Evolutionary conservation across 495 filamentous ascomycete genomes (phyloP).

Genomic region (Trichoderma reesei): DNA sequence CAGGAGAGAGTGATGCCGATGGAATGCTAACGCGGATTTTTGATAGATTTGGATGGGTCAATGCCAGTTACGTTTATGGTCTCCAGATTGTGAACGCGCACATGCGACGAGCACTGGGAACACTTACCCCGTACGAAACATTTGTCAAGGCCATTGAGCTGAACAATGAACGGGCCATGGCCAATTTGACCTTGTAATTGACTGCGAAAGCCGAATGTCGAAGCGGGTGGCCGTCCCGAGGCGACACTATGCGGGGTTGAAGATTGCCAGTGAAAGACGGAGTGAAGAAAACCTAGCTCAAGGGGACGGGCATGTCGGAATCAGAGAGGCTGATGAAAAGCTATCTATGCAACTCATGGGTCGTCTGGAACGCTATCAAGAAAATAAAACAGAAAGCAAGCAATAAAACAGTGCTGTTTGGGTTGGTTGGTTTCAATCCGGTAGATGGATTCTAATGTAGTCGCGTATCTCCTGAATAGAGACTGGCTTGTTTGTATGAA

Average conservation of each 20-base stretch:
- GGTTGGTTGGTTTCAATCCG: background rate
- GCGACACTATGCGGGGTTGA: background rate
- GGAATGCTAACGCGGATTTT: constrained; percentile 21
- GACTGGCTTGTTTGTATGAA: background rate
- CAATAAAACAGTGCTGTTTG: background rate
- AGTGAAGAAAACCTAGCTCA: background rate
- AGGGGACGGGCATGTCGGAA: background rate
- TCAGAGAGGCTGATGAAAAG: background rate
- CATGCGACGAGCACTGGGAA: constrained; percentile 74
- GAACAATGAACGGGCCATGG: constrained; percentile 33
- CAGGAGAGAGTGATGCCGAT: constrained; percentile 69
- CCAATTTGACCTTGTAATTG: constrained; percentile 19
- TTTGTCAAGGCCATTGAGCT: constrained; percentile 47
- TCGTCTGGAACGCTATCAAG: background rate
- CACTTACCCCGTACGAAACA: constrained; percentile 71
- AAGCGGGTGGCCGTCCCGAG: background rate
- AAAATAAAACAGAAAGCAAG: constrained; percentile 5
- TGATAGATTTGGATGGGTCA: constrained; percentile 92
- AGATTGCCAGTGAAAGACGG: background rate
- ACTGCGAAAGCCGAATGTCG: background rate
- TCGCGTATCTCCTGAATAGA: too few species aligned
- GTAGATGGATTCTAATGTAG: background rate
- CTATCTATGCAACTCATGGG: background rate
- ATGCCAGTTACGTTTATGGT: constrained; percentile 89
- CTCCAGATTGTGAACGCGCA: constrained; percentile 74